Base-by-base conservation (phyloP, 495 filamentous ascomycete genomes). In the Oleoguttula mirabilis region DNA sequence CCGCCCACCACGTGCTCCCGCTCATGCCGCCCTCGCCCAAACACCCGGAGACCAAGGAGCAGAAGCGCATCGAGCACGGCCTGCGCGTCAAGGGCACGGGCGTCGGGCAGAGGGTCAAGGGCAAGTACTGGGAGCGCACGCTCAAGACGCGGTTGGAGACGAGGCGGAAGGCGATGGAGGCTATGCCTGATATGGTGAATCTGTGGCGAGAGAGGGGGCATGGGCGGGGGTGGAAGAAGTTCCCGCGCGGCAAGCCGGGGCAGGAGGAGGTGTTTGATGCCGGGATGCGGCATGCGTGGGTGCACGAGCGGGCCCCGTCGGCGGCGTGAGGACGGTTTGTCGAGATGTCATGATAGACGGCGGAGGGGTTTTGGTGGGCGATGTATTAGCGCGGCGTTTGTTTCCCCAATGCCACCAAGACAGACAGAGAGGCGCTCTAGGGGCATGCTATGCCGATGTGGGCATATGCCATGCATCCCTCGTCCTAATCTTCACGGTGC, bases 151-250 rank as follows among this genome's bases (percentile, higher is more conserved):
- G 76, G 72, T 76, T 96, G 68, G 88, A 94, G 61, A 76, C 80
- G 67, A 75, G 87, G 60, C 80, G 78, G 71, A 70, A 82, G 62
- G 90, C 90, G 39, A 96, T 98, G 87, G 58, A 84, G 66, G 78
- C 75, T 43, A 98, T 98, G 90, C 84, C 87, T 48, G 71, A 78
- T 55, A 73, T 94, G 67, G 78, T 98, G 52, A 69, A 80, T 61
- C 67, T 79, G 63, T 98, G 90, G 92, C 90, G 93, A 67, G 77
- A 85, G 83, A 69, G 75, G 65, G 88, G 88, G 55, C 82, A 87
- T 62, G 86, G 81, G 54, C 69, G 76, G 61, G 84, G 81, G 38
- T 94, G 88, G 90, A 86, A 78, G 65, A 83, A 85, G 60, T 98
- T 75, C 73, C 90, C 90, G 54, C 86, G 30, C 14, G 33, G 42